Base-by-base conservation (phyloP, 75 land plant genomes). In the Selaginella moellendorffii region DNA sequence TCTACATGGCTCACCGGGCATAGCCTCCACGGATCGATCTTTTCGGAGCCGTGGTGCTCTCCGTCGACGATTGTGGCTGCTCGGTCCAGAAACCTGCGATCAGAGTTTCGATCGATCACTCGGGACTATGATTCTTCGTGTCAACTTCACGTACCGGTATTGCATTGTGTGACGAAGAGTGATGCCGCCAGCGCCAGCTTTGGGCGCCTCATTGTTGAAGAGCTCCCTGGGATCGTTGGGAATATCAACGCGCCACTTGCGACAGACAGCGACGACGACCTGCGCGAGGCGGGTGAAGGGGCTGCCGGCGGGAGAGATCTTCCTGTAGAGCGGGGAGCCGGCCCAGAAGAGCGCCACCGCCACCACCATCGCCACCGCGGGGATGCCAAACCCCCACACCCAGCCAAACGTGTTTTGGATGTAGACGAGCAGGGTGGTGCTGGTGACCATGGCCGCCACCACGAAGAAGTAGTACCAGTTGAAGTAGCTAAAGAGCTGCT, bases 251-350 rank as follows among this genome's bases (percentile, higher is more conserved):
- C 67, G 63, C 24, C 77, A 24, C 36, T 86, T 82, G 68, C 71
- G 63, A 0, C 64, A 22, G 0, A 81, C 72, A 1, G 81, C 83
- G 8, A 82, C 81, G 24, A 76, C 27, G 1, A 86, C 85, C 20
- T 68, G 65, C 0, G 75, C 69, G 0, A 86, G 26, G 2, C 71
- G 66, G 0, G 65, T 67, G 27, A 82, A 70, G 0, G 85, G 85
- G 66, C 79, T 82, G 8, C 81, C 89, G 27, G 24, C 22, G 2
- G 61, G 67, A n/a, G 23, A 8, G 8, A 24, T 54, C 17, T 25
- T 22, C n/a, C 26, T 9, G 52, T 69, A 72, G 19, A 9, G 18
- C 17, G 26, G 62, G 2, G 29, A 21, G 74, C 74, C 74, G 0
- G n/a, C 0, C 22, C 28, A 14, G 29, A 72, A 68, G 24, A 54